Evolutionary conservation across 495 filamentous ascomycete genomes (phyloP), one percentile per base, ranked within the genome.

Genomic region (Hypoxylon crocopeplum): DNA sequence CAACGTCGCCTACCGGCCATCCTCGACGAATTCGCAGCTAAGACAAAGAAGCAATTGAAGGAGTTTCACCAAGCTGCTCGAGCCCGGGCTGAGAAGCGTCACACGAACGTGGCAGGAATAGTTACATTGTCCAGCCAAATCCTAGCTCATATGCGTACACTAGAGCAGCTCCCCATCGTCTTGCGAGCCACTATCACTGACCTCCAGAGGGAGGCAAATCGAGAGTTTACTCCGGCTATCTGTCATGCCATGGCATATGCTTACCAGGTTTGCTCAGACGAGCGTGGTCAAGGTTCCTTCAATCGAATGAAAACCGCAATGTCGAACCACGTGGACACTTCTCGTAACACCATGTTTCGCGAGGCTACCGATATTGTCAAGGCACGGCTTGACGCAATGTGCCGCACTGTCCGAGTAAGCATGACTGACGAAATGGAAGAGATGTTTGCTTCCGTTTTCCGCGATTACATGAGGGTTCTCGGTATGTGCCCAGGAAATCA

Each of bases 291-390:
- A 3, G 86, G 85, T 0, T 75, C 62, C 13, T 84, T 64, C 56
- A 69, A 54, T 22, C 77, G 85, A 1, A 88, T 88, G 82, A 88
- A 84, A 58, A 54, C 17, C 2, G 42, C 59, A 25, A 87, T 88
- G 83, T 51, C 55, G 0, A 21, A 33, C n/a, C 79, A 88, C 54
- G 77, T 88, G 5, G 65, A 71, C 3, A 25, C 40, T 0, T 36
- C 70, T 1, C 72, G 76, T 1, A 52, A 72, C 6, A 60, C 50
- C 1, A 86, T 88, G 83, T 88, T 88, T 54, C 48, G 60, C 13
- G 42, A 72, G 7, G 79, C 79, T 38, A 76, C 77, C 2, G 53
- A 72, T 1, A 67, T 62, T n/a, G 82, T 86, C 1, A 64, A 69
- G 45, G 30, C 41, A 2, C 56, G 69, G 25, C 69, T 86, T 7